phyloP scores from a whole-genome alignment of 2,329 filamentous ascomycete species.

The Arthrobotrys iridis region DNA sequence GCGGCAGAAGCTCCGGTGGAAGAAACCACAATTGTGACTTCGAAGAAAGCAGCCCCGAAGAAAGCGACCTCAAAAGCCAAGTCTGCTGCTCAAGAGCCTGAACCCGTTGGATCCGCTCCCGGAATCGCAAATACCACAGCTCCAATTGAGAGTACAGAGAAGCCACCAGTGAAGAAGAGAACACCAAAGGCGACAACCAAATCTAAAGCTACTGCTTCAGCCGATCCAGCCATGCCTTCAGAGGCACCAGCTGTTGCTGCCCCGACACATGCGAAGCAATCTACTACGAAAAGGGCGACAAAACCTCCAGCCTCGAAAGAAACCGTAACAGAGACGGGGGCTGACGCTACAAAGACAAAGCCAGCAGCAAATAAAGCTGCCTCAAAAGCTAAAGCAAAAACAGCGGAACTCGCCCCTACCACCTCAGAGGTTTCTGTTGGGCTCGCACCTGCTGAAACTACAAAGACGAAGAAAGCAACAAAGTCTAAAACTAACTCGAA shows the following conservation, averaged over 20 bases:
- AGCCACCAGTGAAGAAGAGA: not conserved
- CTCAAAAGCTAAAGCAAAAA: not conserved
- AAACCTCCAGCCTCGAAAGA: not conserved
- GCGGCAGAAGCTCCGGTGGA: not conserved
- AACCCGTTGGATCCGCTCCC: not conserved
- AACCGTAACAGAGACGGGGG: not conserved
- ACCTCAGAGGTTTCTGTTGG: not conserved
- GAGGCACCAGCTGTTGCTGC: not conserved
- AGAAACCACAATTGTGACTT: not conserved
- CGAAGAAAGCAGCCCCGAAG: conserved; percentile 1
- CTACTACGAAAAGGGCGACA: not conserved
- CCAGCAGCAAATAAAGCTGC: not conserved
- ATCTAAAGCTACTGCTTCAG: not conserved
- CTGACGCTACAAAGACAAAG: not conserved
- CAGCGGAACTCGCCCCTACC: not conserved
- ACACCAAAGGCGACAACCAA: conserved; percentile 1
- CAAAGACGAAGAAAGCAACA: not conserved
- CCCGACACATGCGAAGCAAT: not conserved
- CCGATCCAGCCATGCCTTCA: not conserved
- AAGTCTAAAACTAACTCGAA: not conserved
- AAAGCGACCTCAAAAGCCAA: not conserved
- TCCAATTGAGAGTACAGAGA: not conserved
- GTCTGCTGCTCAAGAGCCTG: not conserved
- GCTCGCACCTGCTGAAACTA: not conserved
- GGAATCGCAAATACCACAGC: not conserved